These are phyloP conservation scores for Shiraia bambusicola DNA, from an alignment of 2,329 filamentous ascomycete genomes.

Conservation along the genomic window DNA sequence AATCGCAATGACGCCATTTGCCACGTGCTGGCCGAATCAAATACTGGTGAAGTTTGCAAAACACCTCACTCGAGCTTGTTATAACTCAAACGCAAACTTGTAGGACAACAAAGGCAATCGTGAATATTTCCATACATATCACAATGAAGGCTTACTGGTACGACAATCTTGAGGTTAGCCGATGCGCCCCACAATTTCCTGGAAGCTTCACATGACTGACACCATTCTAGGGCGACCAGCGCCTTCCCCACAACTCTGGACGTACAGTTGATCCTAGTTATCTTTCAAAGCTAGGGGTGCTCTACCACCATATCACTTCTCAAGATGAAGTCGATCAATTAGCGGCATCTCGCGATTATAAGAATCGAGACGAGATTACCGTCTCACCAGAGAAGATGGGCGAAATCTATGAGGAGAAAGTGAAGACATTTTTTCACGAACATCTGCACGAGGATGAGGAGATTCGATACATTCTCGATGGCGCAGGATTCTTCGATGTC, in stretches of 20 bases:
- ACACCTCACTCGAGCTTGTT: constrained; percentile 5
- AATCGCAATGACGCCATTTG: constrained; percentile 32
- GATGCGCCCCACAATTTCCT: background rate
- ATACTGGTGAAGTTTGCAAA: constrained; percentile 14
- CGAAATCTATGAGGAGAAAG: constrained; percentile 85
- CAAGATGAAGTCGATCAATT: constrained; percentile 68
- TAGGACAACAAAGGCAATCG: background rate
- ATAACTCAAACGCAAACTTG: constrained; percentile 1
- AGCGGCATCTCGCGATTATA: constrained; percentile 76
- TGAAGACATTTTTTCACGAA: constrained; percentile 91
- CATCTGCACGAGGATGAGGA: constrained; percentile 98
- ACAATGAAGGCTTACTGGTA: constrained; percentile 71
- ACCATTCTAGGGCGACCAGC: constrained; percentile 78
- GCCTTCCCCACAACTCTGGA: constrained; percentile 84
- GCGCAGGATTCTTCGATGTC: constrained; percentile 91
- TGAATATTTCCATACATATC: background rate
- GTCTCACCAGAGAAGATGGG: constrained; percentile 87
- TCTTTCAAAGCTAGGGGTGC: constrained; percentile 74
- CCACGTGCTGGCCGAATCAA: constrained; percentile 25
- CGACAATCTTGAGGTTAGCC: constrained; percentile 62
- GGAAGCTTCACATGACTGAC: constrained; percentile 19
- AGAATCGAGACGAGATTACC: constrained; percentile 90
- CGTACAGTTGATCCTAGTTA: constrained; percentile 64
- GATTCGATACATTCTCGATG: constrained; percentile 90
- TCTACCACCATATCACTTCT: constrained; percentile 70